Percentiles rank a stretch among this genome's conserved stretches.
Evolutionary conservation across 2,329 filamentous ascomycete species (phyloP).

Genomic region (Xylaria sp.): DNA sequence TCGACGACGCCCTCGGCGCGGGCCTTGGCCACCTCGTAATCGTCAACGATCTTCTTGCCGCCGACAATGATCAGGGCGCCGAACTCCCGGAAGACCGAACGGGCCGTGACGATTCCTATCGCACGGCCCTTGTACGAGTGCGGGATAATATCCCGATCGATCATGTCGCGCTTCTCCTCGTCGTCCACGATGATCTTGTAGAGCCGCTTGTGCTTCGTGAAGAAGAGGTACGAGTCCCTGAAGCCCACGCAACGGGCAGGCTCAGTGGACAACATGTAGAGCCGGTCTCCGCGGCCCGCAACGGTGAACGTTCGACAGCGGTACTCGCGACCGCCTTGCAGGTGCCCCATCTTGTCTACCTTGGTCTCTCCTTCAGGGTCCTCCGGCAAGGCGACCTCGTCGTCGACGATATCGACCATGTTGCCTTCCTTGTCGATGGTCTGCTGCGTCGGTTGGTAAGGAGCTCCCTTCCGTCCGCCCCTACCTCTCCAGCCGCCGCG

Average conservation of each 20-base stretch:
- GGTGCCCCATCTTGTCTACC: conserved; percentile 84
- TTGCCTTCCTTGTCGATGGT: conserved; percentile 94
- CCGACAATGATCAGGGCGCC: conserved; percentile 93
- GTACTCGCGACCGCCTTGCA: conserved; percentile 86
- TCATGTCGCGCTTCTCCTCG: conserved; percentile 95
- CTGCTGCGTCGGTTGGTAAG: conserved; percentile 77
- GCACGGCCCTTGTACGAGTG: conserved; percentile 98
- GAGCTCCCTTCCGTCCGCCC: conserved; percentile 68
- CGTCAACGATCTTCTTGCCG: conserved; percentile 81
- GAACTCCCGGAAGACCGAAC: conserved; percentile 96
- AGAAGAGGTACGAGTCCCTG: conserved; percentile 97
- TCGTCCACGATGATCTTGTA: conserved; percentile 99
- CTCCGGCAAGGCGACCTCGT: conserved; percentile 87
- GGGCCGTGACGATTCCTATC: conserved; percentile 94
- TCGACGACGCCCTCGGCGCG: conserved; percentile 78
- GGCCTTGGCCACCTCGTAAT: conserved; percentile 81
- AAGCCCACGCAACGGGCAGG: conserved; percentile 96
- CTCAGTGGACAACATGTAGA: conserved; percentile 99
- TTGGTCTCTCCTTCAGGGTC: conserved; percentile 90
- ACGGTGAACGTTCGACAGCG: conserved; percentile 95
- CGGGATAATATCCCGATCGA: conserved; percentile 91
- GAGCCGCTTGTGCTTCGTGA: conserved; percentile 94
- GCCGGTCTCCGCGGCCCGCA: conserved; percentile 75
- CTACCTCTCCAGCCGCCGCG: conserved; percentile 72
- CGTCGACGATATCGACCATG: conserved; percentile 84